A percentile compares a stretch with the other conserved stretches of the same genome.
Evolutionary conservation across 805 yeast genomes (phyloP).

Genomic region (Schwanniomyces polymorphus): DNA sequence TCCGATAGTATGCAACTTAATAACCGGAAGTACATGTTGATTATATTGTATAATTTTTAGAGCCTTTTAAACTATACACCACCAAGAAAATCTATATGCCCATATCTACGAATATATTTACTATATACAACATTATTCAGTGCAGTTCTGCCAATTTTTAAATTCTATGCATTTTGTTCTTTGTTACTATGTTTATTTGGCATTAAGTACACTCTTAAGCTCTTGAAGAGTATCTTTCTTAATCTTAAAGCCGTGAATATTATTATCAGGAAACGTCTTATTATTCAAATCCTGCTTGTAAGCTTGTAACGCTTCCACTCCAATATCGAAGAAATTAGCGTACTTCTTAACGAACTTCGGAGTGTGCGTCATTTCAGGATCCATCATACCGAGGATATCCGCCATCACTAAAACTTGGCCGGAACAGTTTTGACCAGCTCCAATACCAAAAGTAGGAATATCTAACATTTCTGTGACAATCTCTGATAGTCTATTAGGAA

Average conservation of each 20-base stretch:
- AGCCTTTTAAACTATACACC: neutral
- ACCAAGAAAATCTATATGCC: neutral
- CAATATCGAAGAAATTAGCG: slow-evolving; percentile 47
- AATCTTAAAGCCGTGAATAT: slow-evolving; percentile 65
- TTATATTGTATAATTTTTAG: neutral
- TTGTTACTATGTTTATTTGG: neutral
- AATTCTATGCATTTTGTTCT: neutral
- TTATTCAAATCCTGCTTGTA: slow-evolving; percentile 63
- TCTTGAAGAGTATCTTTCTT: slow-evolving; percentile 56
- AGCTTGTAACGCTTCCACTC: slow-evolving; percentile 49
- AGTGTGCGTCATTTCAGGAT: slow-evolving; percentile 46
- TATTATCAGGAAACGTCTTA: slow-evolving; percentile 58
- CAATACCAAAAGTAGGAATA: slow-evolving; percentile 92
- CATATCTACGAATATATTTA: neutral
- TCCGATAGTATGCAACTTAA: no score
- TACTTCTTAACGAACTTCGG: slow-evolving; percentile 77
- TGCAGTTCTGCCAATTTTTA: neutral
- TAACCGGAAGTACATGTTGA: neutral
- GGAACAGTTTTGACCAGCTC: slow-evolving; percentile 81
- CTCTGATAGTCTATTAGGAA: slow-evolving; percentile 72
- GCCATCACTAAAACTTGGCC: slow-evolving; percentile 91
- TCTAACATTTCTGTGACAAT: slow-evolving; percentile 57
- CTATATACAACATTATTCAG: neutral
- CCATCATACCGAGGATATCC: slow-evolving; percentile 78
- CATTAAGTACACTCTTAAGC: slow-evolving; percentile 6